These are phyloP conservation scores for Eustoma russellianum DNA, from an alignment of 257 asterid species.

Conservation along the genomic window DNA sequence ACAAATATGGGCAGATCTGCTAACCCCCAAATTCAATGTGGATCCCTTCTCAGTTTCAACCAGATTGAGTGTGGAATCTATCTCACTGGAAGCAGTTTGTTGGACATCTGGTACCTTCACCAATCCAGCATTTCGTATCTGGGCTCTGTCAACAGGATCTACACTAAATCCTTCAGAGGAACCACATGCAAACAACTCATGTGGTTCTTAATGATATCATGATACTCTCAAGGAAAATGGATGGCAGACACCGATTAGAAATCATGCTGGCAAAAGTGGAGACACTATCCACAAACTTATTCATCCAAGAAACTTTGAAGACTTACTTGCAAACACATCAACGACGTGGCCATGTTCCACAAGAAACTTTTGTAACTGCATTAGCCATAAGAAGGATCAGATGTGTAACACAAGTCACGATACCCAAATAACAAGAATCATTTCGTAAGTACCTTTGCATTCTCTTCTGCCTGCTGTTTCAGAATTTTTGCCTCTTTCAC, in stretches of 20 bases:
- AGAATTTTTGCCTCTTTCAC: conserved; percentile 54
- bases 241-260: too few relatives aligned
- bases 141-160: conserved; percentile 24
- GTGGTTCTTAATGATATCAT: too few relatives aligned
- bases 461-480: conserved; percentile 59
- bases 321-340: conserved; percentile 69
- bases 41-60: conserved; percentile 21
- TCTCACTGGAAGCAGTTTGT: conserved; percentile 15
- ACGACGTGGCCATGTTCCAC: conserved; percentile 56
- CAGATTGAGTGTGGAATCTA: conserved; percentile 15
- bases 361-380: conserved; percentile 69
- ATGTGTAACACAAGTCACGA: background rate
- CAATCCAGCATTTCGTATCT: conserved; percentile 14
- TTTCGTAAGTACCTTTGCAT: conserved; percentile 38
- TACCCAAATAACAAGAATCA: background rate
- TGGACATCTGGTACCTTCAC: conserved; percentile 20
- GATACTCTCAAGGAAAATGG: too few relatives aligned
- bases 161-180: conserved; percentile 16
- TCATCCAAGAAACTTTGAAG: background rate
- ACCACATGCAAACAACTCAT: conserved; percentile 2
- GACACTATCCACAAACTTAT: background rate
- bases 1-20: conserved; percentile 42
- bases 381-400: conserved; percentile 11
- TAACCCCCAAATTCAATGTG: conserved; percentile 21
- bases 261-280: too few relatives aligned